These are phyloP conservation scores for Erythrobasidium hasegawianum DNA, from an alignment of 1,284 basidiomycete species.

Conservation along the genomic window DNA sequence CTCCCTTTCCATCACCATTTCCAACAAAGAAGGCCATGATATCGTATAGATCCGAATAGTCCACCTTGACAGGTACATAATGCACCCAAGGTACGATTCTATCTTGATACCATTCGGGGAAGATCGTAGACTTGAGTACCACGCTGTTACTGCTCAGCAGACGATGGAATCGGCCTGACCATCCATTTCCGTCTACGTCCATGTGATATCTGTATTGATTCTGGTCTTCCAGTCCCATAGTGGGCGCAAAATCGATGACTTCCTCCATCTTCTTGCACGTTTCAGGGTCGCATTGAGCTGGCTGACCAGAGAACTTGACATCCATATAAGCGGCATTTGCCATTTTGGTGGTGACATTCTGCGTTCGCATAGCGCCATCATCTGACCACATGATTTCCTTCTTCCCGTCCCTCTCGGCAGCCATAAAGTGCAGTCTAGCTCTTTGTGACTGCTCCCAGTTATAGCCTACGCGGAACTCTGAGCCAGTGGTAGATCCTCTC, in stretches of 20 bases:
- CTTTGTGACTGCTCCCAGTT: conserved; percentile 46
- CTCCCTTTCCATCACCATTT: conserved; percentile 46
- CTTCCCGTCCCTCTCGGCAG: conserved; percentile 39
- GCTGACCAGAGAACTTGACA: conserved; percentile 43
- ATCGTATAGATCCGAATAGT: conserved; percentile 54
- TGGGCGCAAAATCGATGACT: conserved; percentile 39
- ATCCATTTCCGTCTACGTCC: conserved; percentile 54
- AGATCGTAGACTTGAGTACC: conserved; percentile 62
- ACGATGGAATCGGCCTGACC: conserved; percentile 49
- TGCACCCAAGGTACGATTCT: conserved; percentile 44
- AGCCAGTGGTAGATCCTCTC: conserved; percentile 46
- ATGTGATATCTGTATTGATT: conserved; percentile 51
- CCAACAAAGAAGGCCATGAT: conserved; percentile 55
- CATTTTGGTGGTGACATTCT: conserved; percentile 33
- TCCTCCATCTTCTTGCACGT: conserved; percentile 43
- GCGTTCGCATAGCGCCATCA: conserved; percentile 9
- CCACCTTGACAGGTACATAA: conserved; percentile 51
- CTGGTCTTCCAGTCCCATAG: conserved; percentile 44
- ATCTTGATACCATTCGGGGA: conserved; percentile 56
- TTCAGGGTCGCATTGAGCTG: conserved; percentile 45
- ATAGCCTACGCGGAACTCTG: conserved; percentile 41
- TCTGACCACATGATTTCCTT: conserved; percentile 41
- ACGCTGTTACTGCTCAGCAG: conserved; percentile 62
- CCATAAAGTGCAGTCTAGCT: conserved; percentile 44
- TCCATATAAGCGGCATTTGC: conserved; percentile 45